Conservation (phyloP, 345 rosid species). For the Syzygium jambos region DNA sequence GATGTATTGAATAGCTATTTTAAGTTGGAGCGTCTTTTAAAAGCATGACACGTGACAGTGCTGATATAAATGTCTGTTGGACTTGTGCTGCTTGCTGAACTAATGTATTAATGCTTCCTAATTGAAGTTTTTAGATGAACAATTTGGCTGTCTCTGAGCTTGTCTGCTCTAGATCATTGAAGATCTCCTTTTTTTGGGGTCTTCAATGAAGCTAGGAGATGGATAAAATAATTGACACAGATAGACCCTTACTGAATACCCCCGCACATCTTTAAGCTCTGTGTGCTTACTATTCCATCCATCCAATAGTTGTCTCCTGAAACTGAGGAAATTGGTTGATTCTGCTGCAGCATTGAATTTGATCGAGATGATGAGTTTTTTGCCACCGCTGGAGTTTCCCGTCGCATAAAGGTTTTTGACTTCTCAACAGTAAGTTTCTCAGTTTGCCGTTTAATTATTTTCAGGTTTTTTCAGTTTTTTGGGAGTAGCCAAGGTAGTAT, state of each 20-base stretch:
- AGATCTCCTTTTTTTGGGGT: background rate
- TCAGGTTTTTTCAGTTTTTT: background rate
- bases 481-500: background rate
- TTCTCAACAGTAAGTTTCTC: slow-evolving; percentile 64
- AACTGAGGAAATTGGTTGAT: background rate
- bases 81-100: background rate
- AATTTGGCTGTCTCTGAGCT: background rate
- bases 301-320: background rate
- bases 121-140: background rate
- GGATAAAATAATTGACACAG: background rate
- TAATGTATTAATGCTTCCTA: background rate
- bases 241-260: background rate
- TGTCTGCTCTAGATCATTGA: background rate
- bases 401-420: slow-evolving; percentile 91
- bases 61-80: background rate
- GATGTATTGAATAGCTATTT: background rate
- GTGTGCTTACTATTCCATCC: background rate
- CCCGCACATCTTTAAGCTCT: background rate
- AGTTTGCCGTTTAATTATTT: background rate
- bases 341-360: slow-evolving; percentile 84
- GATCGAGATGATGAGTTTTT: slow-evolving; percentile 94
- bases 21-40: background rate
- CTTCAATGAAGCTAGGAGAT: background rate
- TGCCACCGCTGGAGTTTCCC: slow-evolving; percentile 98
- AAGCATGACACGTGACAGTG: background rate